Conservation (phyloP, 2,329 filamentous ascomycete genomes). For the Trichoderma aggressivum region DNA sequence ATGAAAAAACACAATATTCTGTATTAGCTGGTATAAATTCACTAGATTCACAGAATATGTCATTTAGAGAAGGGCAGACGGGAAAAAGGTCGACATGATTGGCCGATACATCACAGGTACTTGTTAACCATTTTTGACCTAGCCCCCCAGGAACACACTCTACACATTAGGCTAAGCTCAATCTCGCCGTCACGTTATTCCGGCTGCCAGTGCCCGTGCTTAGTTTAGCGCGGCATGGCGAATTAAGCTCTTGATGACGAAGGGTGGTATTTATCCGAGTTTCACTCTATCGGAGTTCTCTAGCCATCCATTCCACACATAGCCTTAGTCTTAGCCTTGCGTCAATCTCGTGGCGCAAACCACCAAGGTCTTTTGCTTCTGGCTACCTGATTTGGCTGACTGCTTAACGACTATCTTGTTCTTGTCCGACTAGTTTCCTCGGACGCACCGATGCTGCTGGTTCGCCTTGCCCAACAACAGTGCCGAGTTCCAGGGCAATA, state of each 20-base stretch:
- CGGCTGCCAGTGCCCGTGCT: constrained; percentile 2
- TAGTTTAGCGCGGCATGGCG: background rate
- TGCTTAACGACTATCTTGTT: background rate
- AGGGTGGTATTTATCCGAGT: constrained; percentile 10
- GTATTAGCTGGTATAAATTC: background rate
- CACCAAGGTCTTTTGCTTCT: constrained; percentile 9
- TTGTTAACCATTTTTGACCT: background rate
- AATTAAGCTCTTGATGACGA: constrained; percentile 12
- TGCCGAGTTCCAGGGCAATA: constrained; percentile 36
- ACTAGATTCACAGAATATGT: background rate
- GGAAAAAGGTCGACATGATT: background rate
- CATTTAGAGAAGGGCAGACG: background rate
- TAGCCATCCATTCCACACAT: constrained; percentile 6
- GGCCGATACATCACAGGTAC: background rate
- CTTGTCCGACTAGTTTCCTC: constrained; percentile 27
- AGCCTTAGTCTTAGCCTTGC: constrained; percentile 3
- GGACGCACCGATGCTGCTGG: constrained; percentile 41
- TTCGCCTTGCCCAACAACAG: constrained; percentile 35
- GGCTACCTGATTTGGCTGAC: constrained; percentile 9
- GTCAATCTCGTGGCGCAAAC: constrained; percentile 6
- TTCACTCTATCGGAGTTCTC: constrained; percentile 10
- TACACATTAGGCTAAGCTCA: background rate
- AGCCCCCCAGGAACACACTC: background rate
- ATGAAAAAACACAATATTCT: background rate
- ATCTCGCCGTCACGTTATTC: constrained; percentile 8